These are phyloP conservation scores for Aspergillus terreus DNA, from an alignment of 2,329 filamentous ascomycete species.

Conservation along the genomic window DNA sequence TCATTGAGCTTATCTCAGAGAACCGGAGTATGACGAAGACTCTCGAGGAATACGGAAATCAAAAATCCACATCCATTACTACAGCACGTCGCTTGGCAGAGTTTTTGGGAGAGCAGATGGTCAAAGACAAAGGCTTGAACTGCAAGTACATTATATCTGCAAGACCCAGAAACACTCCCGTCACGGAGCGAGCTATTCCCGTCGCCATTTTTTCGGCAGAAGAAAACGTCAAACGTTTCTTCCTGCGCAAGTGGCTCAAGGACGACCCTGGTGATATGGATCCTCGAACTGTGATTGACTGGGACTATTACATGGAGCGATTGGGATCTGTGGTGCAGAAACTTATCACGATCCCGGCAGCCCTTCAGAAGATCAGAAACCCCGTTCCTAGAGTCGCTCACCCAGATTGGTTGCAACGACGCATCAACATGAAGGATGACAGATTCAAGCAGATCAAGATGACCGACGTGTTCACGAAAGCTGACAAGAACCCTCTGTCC, in stretches of 20 bases:
- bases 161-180: slow-evolving; percentile 78
- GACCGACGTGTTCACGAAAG: slow-evolving; percentile 75
- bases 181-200: slow-evolving; percentile 90
- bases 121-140: slow-evolving; percentile 97
- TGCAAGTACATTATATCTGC: slow-evolving; percentile 99
- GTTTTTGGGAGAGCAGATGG: slow-evolving; percentile 96
- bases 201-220: slow-evolving; percentile 97
- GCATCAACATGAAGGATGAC: slow-evolving; percentile 94
- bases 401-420: slow-evolving; percentile 91
- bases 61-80: slow-evolving; percentile 99
- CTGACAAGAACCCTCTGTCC: slow-evolving; percentile 62
- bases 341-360: slow-evolving; percentile 95
- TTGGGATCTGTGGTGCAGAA: slow-evolving; percentile 98
- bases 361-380: slow-evolving; percentile 90
- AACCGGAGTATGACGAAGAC: slow-evolving; percentile 98
- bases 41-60: slow-evolving; percentile 87
- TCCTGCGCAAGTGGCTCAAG: slow-evolving; percentile 90
- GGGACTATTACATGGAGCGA: slow-evolving; percentile 95
- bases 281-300: slow-evolving; percentile 84
- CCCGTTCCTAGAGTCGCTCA: slow-evolving; percentile 90
- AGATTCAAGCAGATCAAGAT: slow-evolving; percentile 98
- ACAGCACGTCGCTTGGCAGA: slow-evolving; percentile 92
- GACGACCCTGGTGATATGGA: slow-evolving; percentile 91
- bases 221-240: slow-evolving; percentile 78
- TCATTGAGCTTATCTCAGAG: slow-evolving; percentile 99